phyloP scores from a whole-genome alignment of 306 rosid genomes.

The Benincasa hispida region DNA sequence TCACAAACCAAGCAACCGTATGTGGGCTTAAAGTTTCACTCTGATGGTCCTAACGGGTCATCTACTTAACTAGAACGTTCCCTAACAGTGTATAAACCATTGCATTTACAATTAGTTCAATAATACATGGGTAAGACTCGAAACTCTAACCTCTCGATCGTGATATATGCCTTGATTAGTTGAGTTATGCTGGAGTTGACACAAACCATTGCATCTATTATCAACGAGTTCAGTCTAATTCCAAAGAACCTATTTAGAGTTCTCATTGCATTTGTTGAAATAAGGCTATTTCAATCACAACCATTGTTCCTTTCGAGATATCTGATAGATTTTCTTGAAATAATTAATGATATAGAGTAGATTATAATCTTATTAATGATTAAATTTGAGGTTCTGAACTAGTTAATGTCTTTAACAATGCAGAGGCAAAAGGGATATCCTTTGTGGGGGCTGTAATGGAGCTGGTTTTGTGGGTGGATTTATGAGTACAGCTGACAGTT shows the following conservation, averaged over 20 bases:
- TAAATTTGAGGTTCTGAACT: neutral
- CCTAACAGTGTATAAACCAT: neutral
- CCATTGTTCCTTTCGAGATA: neutral
- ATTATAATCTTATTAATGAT: neutral
- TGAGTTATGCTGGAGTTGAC: neutral
- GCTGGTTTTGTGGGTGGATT: conserved; percentile 93
- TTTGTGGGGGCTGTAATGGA: conserved; percentile 89
- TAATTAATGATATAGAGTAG: neutral
- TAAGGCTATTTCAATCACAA: neutral
- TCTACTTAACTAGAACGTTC: neutral
- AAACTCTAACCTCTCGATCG: no score
- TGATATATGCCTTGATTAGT: neutral
- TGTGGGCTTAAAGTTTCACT: neutral
- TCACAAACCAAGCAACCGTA: neutral
- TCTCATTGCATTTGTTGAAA: neutral
- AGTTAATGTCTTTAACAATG: conserved; percentile 12
- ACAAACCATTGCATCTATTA: neutral
- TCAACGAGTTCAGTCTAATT: neutral
- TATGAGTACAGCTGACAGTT: conserved; percentile 72
- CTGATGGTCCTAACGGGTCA: neutral
- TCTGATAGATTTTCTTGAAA: neutral
- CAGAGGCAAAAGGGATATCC: conserved; percentile 78
- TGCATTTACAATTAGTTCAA: no score
- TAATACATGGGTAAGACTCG: no score
- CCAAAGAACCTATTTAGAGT: neutral